These are phyloP conservation scores for Saccharomycodes ludwigii DNA, from an alignment of 805 yeast species.

Conservation along the genomic window DNA sequence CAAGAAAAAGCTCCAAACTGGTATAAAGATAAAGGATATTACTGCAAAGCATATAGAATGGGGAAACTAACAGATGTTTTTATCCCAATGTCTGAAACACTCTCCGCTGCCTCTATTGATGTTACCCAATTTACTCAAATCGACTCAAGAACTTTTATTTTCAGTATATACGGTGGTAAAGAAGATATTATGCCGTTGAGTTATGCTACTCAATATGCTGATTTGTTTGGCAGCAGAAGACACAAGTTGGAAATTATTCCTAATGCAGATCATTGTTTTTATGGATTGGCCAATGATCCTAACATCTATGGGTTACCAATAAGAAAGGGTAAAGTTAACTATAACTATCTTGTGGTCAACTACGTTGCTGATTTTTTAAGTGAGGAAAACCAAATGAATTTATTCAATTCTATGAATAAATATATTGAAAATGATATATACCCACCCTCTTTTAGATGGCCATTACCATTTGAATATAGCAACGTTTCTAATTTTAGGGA, in stretches of 20 bases:
- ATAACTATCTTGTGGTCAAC: conserved; percentile 40
- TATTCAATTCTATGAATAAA: conserved; percentile 34
- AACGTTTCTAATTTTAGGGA: conserved; percentile 60
- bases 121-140: conserved; percentile 29
- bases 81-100: conserved; percentile 39
- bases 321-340: conserved; percentile 40
- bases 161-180: conserved; percentile 58
- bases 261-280: conserved; percentile 74
- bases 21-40: conserved; percentile 30
- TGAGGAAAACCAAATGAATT: conserved; percentile 34
- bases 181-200: conserved; percentile 56
- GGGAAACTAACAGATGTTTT: conserved; percentile 34
- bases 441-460: conserved; percentile 15
- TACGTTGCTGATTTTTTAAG: conserved; percentile 18
- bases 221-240: conserved; percentile 36
- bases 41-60: conserved; percentile 31
- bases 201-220: conserved; percentile 50
- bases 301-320: conserved; percentile 34
- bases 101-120: conserved; percentile 37
- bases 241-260: conserved; percentile 47
- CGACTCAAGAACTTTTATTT: conserved; percentile 35
- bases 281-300: conserved; percentile 33
- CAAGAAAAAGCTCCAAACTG: conserved; percentile 24
- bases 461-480: conserved; percentile 13
- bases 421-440: conserved; percentile 8